Evolutionary conservation across 768 basidiomycete genomes (phyloP).

Genomic region (Auricularia sp.): DNA sequence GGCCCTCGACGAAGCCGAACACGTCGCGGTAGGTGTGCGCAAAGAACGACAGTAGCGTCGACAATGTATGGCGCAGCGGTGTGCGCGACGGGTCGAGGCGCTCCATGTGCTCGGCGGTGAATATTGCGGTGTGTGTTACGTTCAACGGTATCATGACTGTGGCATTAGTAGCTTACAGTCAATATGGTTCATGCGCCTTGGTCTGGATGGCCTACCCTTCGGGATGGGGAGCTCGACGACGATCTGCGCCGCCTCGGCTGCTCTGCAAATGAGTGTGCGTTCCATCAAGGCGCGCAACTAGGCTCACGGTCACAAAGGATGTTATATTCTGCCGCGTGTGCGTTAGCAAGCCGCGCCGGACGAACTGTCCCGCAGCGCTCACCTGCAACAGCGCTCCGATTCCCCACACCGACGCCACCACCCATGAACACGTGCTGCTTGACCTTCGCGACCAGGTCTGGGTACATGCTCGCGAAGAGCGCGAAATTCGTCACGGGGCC

Average conservation of each 20-base stretch:
- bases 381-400: conserved; percentile 68
- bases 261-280: not conserved
- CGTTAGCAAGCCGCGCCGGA: not conserved
- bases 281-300: not conserved
- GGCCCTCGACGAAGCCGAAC: conserved; percentile 77
- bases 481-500: conserved; percentile 84
- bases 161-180: not conserved
- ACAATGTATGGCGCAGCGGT: conserved; percentile 60
- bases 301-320: conserved; percentile 69
- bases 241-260: conserved; percentile 77
- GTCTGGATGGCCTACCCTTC: conserved; percentile 19
- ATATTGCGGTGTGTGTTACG: conserved; percentile 78
- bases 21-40: conserved; percentile 58
- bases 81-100: conserved; percentile 38
- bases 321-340: conserved; percentile 50
- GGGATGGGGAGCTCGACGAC: conserved; percentile 63
- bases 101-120: conserved; percentile 42
- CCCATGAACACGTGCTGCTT: conserved; percentile 83
- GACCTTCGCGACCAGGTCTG: conserved; percentile 42
- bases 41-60: conserved; percentile 66
- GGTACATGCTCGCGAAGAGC: conserved; percentile 43
- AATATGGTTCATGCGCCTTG: not conserved
- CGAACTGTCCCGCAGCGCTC: conserved; percentile 5
- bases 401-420: conserved; percentile 79
- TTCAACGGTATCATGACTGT: conserved; percentile 73